Conservation (phyloP, 129 eudicot genomes). For the Arctium lappa region DNA sequence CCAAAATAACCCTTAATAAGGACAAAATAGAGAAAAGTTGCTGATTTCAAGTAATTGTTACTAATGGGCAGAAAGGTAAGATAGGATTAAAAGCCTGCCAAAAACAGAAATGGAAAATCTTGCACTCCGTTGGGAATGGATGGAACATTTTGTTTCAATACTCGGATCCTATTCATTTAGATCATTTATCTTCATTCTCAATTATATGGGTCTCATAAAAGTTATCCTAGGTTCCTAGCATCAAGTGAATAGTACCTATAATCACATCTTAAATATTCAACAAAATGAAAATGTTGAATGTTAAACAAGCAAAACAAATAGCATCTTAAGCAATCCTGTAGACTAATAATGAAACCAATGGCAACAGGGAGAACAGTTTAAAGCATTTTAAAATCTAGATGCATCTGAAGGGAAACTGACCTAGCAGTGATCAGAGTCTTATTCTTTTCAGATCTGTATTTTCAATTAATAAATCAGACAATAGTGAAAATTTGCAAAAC, state of each 20-base stretch:
- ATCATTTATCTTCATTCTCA: background rate
- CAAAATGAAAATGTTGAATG: background rate
- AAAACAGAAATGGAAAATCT: background rate
- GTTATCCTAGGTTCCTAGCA: background rate
- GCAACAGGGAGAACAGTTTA: slow-evolving; percentile 1
- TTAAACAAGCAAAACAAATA: background rate
- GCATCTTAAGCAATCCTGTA: background rate
- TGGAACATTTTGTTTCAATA: too few relatives aligned
- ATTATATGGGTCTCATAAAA: background rate
- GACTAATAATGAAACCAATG: slow-evolving; percentile 5
- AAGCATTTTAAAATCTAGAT: background rate
- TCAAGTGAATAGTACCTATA: background rate
- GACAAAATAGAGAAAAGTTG: too few relatives aligned
- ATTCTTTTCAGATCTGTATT: slow-evolving; percentile 2
- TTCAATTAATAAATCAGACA: slow-evolving; percentile 10
- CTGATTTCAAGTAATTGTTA: too few relatives aligned
- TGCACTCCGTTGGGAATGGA: background rate
- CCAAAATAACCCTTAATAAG: too few relatives aligned
- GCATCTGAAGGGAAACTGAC: slow-evolving; percentile 16
- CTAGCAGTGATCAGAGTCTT: background rate
- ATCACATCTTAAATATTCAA: background rate
- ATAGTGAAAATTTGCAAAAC: background rate
- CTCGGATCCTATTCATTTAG: background rate
- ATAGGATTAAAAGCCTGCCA: background rate
- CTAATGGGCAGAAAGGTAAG: background rate